A percentile compares a stretch with the other conserved stretches of the same genome.
These are phyloP conservation scores for Pythium periplocum DNA, from an alignment of 352 stramenopile species.

Conservation along the genomic window DNA sequence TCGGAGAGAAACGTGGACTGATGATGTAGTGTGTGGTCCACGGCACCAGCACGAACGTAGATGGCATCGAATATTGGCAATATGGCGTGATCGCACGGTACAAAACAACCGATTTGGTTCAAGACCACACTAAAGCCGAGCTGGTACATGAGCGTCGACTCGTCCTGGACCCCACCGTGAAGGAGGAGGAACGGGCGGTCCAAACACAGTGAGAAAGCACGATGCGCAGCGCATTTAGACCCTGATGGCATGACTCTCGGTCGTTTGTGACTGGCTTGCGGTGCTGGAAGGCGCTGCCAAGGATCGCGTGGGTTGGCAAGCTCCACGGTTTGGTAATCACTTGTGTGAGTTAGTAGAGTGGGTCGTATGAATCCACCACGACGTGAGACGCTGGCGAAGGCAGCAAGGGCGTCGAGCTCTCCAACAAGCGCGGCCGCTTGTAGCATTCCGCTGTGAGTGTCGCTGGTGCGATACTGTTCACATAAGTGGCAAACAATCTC, in stretches of 20 bases:
- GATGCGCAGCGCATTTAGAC: too few species aligned
- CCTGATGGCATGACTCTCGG: too few species aligned
- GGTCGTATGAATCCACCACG: slow-evolving; percentile 26
- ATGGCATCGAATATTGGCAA: slow-evolving; percentile 43
- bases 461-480: slow-evolving; percentile 4
- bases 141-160: slow-evolving; percentile 1
- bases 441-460: not conserved
- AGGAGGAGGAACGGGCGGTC: slow-evolving; percentile 3
- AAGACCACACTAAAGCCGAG: slow-evolving; percentile 24
- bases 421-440: slow-evolving; percentile 10
- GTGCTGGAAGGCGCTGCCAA: not conserved
- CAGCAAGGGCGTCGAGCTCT: slow-evolving; percentile 31
- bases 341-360: not conserved
- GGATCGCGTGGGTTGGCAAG: not conserved
- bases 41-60: slow-evolving; percentile 32
- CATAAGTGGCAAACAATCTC: slow-evolving; percentile 15
- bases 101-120: slow-evolving; percentile 61
- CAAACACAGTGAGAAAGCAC: too few species aligned
- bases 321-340: slow-evolving; percentile 1
- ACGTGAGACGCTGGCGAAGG: slow-evolving; percentile 29
- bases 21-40: slow-evolving; percentile 37
- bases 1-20: slow-evolving; percentile 54
- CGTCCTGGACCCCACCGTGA: slow-evolving; percentile 10
- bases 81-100: slow-evolving; percentile 30
- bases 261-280: too few species aligned